A percentile compares a stretch with the other conserved stretches of the same genome.
Conservation (phyloP, 371 early-diverging fungal genomes). For the Sporodiniella umbellata region DNA sequence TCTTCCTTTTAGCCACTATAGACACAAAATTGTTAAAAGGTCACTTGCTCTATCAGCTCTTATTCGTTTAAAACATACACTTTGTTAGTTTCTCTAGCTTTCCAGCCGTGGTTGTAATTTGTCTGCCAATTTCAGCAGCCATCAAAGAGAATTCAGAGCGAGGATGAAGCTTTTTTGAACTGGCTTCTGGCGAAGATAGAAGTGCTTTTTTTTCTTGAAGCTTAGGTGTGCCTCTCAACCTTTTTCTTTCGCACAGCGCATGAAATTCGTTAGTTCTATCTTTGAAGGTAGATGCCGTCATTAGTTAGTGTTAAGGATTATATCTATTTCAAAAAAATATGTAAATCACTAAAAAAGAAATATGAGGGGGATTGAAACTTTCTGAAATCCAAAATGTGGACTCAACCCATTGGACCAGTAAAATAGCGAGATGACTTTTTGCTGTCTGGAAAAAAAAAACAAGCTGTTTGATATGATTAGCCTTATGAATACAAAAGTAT, state of each 20-base stretch:
- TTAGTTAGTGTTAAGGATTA: too few relatives aligned
- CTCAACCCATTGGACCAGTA: too few relatives aligned
- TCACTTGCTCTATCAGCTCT: not conserved
- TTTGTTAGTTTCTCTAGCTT: slow-evolving; percentile 68
- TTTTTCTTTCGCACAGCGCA: slow-evolving; percentile 44
- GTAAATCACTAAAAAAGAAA: not conserved
- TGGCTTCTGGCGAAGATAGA: slow-evolving; percentile 15
- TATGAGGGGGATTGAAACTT: not conserved
- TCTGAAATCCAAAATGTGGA: not conserved
- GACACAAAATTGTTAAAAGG: not conserved
- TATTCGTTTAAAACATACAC: slow-evolving; percentile 39
- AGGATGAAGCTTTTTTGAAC: slow-evolving; percentile 17
- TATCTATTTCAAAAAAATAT: too few relatives aligned
- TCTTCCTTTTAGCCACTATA: slow-evolving; percentile 71
- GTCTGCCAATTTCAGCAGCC: slow-evolving; percentile 63
- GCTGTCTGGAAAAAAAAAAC: too few relatives aligned
- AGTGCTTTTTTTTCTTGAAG: slow-evolving; percentile 36
- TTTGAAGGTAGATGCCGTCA: slow-evolving; percentile 26
- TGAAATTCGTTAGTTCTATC: slow-evolving; percentile 54
- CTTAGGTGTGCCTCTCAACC: slow-evolving; percentile 28
- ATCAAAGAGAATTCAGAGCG: slow-evolving; percentile 59
- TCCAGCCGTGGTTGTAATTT: slow-evolving; percentile 57
- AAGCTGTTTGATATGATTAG: too few relatives aligned
- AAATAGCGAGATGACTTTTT: too few relatives aligned
- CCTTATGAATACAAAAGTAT: too few relatives aligned